Base-by-base conservation (phyloP, 2,329 filamentous ascomycete genomes). In the Colletotrichum sp. region DNA sequence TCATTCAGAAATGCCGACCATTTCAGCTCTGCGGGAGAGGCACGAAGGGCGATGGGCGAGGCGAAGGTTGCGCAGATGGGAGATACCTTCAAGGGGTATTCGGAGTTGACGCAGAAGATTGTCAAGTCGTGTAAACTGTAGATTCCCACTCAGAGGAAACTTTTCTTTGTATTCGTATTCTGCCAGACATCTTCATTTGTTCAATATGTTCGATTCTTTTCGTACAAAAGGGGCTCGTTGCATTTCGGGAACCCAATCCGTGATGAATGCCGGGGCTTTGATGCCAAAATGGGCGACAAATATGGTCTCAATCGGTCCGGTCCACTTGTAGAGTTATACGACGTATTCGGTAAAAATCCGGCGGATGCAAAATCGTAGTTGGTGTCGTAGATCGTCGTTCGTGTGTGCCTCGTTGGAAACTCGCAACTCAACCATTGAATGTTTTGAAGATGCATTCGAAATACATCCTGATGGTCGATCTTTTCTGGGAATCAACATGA, bases 51-150 rank as follows among this genome's bases (percentile, higher is more conserved):
- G 10, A 52, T 52, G 43, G 43, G 43, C 10, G 43, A 52, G n/a
- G 43, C 43, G 8, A 52, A 52, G 43, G n/a, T 52, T 21, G 43
- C 43, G 43, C 43, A 52, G 43, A 52, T 52, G 43, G 43, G 43
- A 21, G n/a, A 52, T 6, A 52, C 43, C 43, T 52, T 52, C 43
- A 52, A 52, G 43, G 43, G 43, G 43, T 52, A 52, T 52, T 52
- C n/a, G 43, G 43, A 52, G 43, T 13, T 52, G 43, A 52, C 43
- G n/a, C n/a, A 24, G n/a, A 52, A 52, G 43, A 58, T 58, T 16
- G 21, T 30, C 13, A 58, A 58, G 55, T 30, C 55, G 26, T 65
- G 36, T 65, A 32, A 65, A 65, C 21, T 18, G 10, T 26, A 43
- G 21, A 5, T 58, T 30, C 15, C 24, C 55, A 5, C 3, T 3